Evolutionary conservation across 1,139 yeast species (phyloP), one percentile per base, ranked within the genome.

Genomic region (Kurtzmaniella quercitrusa): DNA sequence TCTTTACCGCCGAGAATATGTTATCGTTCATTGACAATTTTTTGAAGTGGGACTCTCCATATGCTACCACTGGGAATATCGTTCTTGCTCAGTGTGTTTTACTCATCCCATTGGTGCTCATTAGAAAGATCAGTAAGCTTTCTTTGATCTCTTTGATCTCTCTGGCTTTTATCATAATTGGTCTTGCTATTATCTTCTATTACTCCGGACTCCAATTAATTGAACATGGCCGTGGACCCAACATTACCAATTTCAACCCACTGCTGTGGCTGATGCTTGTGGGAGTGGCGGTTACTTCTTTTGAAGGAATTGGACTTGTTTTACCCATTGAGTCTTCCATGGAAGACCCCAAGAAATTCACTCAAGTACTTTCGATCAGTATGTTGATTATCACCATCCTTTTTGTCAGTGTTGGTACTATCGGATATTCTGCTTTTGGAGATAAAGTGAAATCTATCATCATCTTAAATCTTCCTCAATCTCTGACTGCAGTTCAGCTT

Each of bases 241-340:
- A 72, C 50, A 69, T 77, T 37, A 58, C 59, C 19, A 63, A 68
- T 16, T 77, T 85, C 58, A 85, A 85, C 58, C 51, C 75, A n/a
- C 70, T 74, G 39, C 66, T 75, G 46, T 85, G 90, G 85, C 77
- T 91, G 1, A 68, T 85, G 68, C 81, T 85, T 50, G 78, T 85
- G 46, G 94, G 94, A 3, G 88, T 86, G 2, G 91, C 91, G 0
- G 88, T 85, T 17, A 85, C 87, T 47, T 82, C 93, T 1, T 85
- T 83, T 56, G 94, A 85, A 65, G 94, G 94, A 1, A 83, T 85
- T 48, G 93, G 94, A 0, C 66, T 85, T 38, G 82, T 85, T 41
- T 75, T 85, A 36, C 94, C 93, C 1, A 84, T 85, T 27, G 89
- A 85, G 56, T 79, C 85, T 43, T 79, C 91, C 2, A 85, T 85